A percentile compares a stretch with the other conserved stretches of the same genome.
Evolutionary conservation across 495 filamentous ascomycete species (phyloP).

Genomic region (Penicillium daleae): DNA sequence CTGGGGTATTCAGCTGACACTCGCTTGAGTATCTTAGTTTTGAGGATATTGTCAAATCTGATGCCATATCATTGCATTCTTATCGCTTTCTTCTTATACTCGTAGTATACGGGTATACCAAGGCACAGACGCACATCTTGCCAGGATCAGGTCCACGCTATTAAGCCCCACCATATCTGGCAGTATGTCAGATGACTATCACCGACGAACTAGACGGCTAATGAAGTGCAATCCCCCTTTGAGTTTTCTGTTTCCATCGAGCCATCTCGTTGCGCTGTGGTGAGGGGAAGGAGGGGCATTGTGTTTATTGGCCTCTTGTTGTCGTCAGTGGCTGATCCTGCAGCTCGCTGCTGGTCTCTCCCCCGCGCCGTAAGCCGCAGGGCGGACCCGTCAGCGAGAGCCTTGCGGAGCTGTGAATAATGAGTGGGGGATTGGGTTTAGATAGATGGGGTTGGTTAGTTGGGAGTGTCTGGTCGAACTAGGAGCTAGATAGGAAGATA

Average conservation of each 20-base stretch:
- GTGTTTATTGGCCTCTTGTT: not conserved
- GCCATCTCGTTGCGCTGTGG: not conserved
- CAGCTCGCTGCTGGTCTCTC: not conserved
- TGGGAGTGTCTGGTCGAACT: not conserved
- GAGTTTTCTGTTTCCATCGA: not conserved
- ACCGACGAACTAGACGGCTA: not conserved
- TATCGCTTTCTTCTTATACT: not conserved
- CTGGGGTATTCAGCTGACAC: not conserved
- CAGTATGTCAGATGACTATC: not conserved
- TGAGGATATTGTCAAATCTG: not conserved
- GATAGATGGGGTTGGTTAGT: too few species aligned
- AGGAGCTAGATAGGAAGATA: too few species aligned
- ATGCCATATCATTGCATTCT: not conserved
- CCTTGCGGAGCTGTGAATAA: not conserved
- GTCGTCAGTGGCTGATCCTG: slow-evolving; percentile 9
- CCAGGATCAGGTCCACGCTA: not conserved
- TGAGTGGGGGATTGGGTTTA: not conserved
- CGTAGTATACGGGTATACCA: not conserved
- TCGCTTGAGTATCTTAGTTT: not conserved
- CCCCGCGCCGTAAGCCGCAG: not conserved
- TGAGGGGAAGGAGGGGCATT: slow-evolving; percentile 4
- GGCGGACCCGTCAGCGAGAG: too few species aligned
- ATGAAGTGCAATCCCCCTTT: not conserved
- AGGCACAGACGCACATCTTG: not conserved
- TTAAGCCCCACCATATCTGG: not conserved